Base-by-base conservation (phyloP, 2,329 filamentous ascomycete genomes). In the Cordyceps farinosa region DNA sequence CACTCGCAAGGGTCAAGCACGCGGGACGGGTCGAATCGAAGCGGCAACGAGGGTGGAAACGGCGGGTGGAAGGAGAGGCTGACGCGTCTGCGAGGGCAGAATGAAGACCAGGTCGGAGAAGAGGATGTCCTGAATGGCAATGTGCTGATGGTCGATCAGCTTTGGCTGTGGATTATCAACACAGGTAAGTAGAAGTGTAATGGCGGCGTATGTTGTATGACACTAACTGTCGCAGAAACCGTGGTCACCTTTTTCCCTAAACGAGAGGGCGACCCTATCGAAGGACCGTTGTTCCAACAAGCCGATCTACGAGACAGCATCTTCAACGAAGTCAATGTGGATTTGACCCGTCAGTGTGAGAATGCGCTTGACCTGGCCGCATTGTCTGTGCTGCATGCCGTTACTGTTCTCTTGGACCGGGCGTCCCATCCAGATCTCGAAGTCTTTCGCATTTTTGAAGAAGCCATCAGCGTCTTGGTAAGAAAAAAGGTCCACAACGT, bases 301-400 rank as follows among this genome's bases (percentile, higher is more conserved):
- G 84, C 84, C 1, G 86, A 89, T 67, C 74, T 89, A 3, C 77
- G 85, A 4, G 86, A 86, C 66, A 87, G 84, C 66, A 82, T 89
- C 32, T 88, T 88, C 68, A 87, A 87, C 66, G 86, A 88, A 66
- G 75, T 88, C 11, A 89, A 88, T 58, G 85, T 86, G 0, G 86
- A 89, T 66, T 76, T 87, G 22, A 86, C 86, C 0, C 81, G 84
- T 1, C 80, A 84, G 8, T 88, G 86, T 58, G 84, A 87, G 58
- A 88, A 85, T 38, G 81, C 84, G 0, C 72, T 86, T 1, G 86
- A 89, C 60, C 79, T 89, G 4, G 86, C 86, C 2, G 86, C 85
- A 0, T 77, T 88, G n/a, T 79, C 86, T 1, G 82, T 84, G 1
- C 74, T 86, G 3, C 86, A 88, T 65, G 85, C 86, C 1, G 80